Percentiles rank a stretch among this genome's conserved stretches.
phyloP scores from a whole-genome alignment of 768 basidiomycete genomes.

The Scleroderma citrinum region DNA sequence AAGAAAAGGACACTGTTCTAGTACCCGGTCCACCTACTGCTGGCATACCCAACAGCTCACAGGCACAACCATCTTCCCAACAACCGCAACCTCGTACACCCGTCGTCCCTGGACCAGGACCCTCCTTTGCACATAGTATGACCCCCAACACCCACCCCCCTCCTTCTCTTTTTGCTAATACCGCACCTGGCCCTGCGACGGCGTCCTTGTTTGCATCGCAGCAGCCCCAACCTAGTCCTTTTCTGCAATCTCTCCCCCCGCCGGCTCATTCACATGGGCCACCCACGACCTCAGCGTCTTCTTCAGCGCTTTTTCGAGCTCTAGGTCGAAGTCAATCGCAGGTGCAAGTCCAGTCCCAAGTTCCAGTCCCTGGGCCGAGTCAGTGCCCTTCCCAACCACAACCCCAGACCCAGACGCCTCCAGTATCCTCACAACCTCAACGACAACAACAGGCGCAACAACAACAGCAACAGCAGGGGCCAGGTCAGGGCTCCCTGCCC shows the following conservation, averaged over 20 bases:
- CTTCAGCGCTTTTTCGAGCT: conserved; percentile 20
- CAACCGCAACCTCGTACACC: conserved; percentile 17
- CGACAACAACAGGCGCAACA: no score
- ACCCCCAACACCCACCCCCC: conserved; percentile 29
- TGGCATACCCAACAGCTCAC: conserved; percentile 6
- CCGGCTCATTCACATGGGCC: conserved; percentile 13
- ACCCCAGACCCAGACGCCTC: background rate
- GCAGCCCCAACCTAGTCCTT: conserved; percentile 26
- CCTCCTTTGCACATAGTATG: conserved; percentile 20
- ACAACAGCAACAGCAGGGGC: background rate
- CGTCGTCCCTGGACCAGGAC: conserved; percentile 1
- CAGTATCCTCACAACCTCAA: background rate
- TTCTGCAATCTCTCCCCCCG: conserved; percentile 18
- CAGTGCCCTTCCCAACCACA: background rate
- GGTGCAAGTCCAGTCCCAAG: background rate
- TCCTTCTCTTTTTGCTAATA: conserved; percentile 18
- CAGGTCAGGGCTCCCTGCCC: background rate
- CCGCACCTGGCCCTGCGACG: conserved; percentile 7
- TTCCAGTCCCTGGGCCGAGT: background rate
- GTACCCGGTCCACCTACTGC: conserved; percentile 7
- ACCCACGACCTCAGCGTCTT: conserved; percentile 12
- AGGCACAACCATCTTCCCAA: background rate
- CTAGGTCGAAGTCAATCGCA: conserved; percentile 12
- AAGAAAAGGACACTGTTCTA: conserved; percentile 13
- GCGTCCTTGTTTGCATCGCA: conserved; percentile 14